Evolutionary conservation across 306 rosid genomes (phyloP).

Genomic region (Cyclanthera cordifolia): DNA sequence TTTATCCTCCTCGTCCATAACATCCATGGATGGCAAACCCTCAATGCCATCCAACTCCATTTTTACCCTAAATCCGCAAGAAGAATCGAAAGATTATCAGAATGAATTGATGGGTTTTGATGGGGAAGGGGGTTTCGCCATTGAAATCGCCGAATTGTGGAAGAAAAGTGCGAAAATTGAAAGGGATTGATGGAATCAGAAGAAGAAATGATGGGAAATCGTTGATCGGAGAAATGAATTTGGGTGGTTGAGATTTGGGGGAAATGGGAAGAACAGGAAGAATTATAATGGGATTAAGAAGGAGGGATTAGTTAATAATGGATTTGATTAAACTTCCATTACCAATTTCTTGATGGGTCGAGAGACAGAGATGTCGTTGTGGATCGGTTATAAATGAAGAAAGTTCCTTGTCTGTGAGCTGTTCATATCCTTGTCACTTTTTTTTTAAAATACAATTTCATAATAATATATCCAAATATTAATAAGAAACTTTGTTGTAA

Average conservation of each 20-base stretch:
- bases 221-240: neutral
- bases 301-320: constrained; percentile 4
- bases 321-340: neutral
- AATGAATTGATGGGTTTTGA: neutral
- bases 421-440: neutral
- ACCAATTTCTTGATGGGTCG: neutral
- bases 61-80: neutral
- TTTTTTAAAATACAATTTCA: neutral
- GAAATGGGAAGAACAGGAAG: neutral
- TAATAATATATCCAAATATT: too few species aligned
- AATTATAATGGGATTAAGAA: neutral
- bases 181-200: neutral
- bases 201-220: neutral
- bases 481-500: too few species aligned
- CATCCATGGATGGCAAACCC: constrained; percentile 8
- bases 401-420: constrained; percentile 5
- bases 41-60: constrained; percentile 13
- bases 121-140: neutral
- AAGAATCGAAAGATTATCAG: neutral
- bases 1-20: constrained; percentile 8
- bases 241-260: neutral
- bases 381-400: constrained; percentile 1
- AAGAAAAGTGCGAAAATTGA: neutral
- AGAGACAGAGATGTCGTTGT: constrained; percentile 5
- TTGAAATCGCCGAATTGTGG: neutral